phyloP scores from a whole-genome alignment of 78 protist species.

The Dictyostelium capitatum region DNA sequence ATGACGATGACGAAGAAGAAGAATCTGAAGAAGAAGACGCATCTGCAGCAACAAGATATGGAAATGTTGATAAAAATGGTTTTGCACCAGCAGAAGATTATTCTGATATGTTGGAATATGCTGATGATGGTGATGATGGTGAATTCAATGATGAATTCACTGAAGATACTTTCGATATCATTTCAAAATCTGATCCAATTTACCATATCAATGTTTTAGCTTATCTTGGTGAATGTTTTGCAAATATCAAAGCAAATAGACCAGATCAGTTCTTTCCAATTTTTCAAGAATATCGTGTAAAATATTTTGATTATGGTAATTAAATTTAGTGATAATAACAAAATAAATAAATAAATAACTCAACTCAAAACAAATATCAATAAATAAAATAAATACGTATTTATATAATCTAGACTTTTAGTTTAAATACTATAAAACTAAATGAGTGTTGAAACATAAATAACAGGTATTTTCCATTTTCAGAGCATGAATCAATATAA shows the following conservation, averaged over 20 bases:
- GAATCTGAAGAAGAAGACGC: conserved; percentile 45
- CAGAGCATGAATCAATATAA: no score
- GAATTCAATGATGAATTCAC: background rate
- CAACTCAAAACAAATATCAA: no score
- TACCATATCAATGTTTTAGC: conserved; percentile 14
- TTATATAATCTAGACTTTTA: no score
- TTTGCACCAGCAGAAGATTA: conserved; percentile 14
- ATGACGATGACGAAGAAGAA: conserved; percentile 23
- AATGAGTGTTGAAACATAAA: no score
- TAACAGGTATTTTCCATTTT: no score
- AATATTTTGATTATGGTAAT: no score
- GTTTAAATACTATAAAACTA: no score
- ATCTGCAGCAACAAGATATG: background rate
- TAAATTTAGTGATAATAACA: no score
- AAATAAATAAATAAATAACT: no score
- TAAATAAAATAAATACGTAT: no score
- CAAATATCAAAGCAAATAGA: background rate
- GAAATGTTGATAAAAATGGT: conserved; percentile 10
- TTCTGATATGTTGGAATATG: background rate
- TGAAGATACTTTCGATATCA: conserved; percentile 3
- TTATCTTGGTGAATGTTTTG: conserved; percentile 17
- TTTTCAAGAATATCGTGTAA: no score
- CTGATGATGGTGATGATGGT: conserved; percentile 8
- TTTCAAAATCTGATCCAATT: conserved; percentile 52
- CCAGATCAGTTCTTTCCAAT: background rate